Evolutionary conservation across 2,329 filamentous ascomycete species (phyloP).

Genomic region (Curvularia spicifera): DNA sequence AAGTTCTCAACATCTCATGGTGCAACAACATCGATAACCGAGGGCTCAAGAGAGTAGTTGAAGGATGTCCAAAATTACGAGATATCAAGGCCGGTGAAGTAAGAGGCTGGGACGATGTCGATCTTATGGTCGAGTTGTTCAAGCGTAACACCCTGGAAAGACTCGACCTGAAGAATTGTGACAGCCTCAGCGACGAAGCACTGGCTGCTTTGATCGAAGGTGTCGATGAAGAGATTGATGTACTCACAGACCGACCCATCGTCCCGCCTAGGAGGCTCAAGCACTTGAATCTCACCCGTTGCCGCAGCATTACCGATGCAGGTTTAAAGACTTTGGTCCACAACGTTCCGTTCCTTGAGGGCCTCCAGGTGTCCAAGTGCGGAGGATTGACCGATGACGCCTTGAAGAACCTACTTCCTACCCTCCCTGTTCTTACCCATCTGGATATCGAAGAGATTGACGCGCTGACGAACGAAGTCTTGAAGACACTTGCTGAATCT

Average conservation of each 20-base stretch:
- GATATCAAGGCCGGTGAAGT: constrained; percentile 86
- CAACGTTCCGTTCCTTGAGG: constrained; percentile 79
- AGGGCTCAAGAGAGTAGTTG: constrained; percentile 74
- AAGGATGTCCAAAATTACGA: constrained; percentile 73
- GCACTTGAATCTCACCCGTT: constrained; percentile 85
- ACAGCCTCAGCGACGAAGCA: constrained; percentile 76
- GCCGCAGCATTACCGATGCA: constrained; percentile 72
- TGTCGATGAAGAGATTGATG: constrained; percentile 75
- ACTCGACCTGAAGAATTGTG: constrained; percentile 81
- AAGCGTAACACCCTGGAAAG: constrained; percentile 80
- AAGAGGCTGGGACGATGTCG: constrained; percentile 74
- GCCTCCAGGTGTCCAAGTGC: constrained; percentile 82
- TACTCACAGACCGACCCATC: constrained; percentile 76
- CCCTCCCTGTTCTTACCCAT: constrained; percentile 78
- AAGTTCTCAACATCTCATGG: constrained; percentile 90
- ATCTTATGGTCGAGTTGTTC: constrained; percentile 77
- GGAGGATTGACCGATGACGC: constrained; percentile 74
- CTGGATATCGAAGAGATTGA: constrained; percentile 88
- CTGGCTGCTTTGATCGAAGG: constrained; percentile 79
- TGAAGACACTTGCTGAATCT: constrained; percentile 77
- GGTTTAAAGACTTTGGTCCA: constrained; percentile 75
- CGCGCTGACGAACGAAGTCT: constrained; percentile 74
- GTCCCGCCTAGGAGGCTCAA: constrained; percentile 80
- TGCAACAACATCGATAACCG: constrained; percentile 83
- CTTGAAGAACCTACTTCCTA: constrained; percentile 74